Evolutionary conservation across 2,329 filamentous ascomycete species (phyloP).

Genomic region (Myriosclerotinia scirpicola): DNA sequence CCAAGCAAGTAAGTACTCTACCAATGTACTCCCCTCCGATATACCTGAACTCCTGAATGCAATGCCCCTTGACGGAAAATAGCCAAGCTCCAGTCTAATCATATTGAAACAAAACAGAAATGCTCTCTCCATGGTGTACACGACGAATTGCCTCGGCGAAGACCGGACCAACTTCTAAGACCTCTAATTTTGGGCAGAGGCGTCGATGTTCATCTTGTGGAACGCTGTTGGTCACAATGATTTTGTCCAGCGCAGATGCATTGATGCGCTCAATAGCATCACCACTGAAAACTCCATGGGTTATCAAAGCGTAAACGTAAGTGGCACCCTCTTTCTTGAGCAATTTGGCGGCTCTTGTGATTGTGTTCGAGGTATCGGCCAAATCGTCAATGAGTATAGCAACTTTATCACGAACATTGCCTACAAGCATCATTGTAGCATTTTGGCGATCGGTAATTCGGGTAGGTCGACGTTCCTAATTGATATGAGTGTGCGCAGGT

Average conservation of each 20-base stretch:
- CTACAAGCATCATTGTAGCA: conserved; percentile 93
- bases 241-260: conserved; percentile 86
- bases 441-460: conserved; percentile 87
- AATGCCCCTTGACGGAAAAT: conserved; percentile 10
- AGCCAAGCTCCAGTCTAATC: conserved; percentile 23
- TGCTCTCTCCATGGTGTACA: conserved; percentile 96
- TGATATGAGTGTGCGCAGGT: conserved; percentile 40
- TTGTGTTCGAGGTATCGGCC: conserved; percentile 94
- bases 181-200: conserved; percentile 83
- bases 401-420: conserved; percentile 75
- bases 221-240: conserved; percentile 93
- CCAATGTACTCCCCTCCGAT: conserved; percentile 18
- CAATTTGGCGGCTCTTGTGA: conserved; percentile 94
- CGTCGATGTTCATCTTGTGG: conserved; percentile 79
- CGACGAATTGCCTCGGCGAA: conserved; percentile 95
- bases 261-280: conserved; percentile 95
- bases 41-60: conserved; percentile 17
- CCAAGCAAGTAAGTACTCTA: conserved; percentile 19
- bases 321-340: conserved; percentile 94
- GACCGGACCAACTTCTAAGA: conserved; percentile 85
- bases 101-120: conserved; percentile 44
- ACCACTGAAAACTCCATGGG: conserved; percentile 91
- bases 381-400: conserved; percentile 94
- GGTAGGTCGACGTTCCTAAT: conserved; percentile 81
- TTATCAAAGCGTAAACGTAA: conserved; percentile 86